phyloP scores from a whole-genome alignment of 345 rosid genomes.

The Excoecaria cochinchinensis region DNA sequence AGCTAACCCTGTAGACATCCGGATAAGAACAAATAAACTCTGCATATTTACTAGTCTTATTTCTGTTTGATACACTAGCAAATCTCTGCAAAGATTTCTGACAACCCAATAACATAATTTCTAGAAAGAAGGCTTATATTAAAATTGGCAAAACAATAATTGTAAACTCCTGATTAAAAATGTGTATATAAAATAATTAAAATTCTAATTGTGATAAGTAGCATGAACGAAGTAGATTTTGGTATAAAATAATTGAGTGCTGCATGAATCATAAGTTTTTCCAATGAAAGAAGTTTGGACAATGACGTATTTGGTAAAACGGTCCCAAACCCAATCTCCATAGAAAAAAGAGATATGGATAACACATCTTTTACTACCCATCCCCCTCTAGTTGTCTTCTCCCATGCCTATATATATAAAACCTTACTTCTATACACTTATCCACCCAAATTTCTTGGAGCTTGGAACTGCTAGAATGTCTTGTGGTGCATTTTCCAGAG shows the following conservation, averaged over 20 bases:
- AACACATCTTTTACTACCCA: background rate
- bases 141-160: no score
- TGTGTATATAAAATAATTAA: no score
- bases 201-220: no score
- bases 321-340: constrained; percentile 20
- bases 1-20: no score
- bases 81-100: no score
- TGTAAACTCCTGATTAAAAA: no score
- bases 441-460: background rate
- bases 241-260: background rate
- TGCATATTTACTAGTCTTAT: no score
- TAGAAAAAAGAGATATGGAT: constrained; percentile 32
- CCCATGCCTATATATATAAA: background rate
- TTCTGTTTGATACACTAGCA: no score
- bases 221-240: no score
- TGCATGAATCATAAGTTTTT: background rate
- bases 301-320: background rate
- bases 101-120: no score
- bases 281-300: background rate
- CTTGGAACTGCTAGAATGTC: constrained; percentile 1
- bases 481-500: constrained; percentile 29
- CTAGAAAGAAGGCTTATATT: no score
- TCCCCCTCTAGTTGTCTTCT: background rate
- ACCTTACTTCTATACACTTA: background rate
- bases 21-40: no score